A percentile compares a stretch with the other conserved stretches of the same genome.
phyloP scores from a whole-genome alignment of 1,139 yeast species.

The Geotrichum bryndzae region DNA sequence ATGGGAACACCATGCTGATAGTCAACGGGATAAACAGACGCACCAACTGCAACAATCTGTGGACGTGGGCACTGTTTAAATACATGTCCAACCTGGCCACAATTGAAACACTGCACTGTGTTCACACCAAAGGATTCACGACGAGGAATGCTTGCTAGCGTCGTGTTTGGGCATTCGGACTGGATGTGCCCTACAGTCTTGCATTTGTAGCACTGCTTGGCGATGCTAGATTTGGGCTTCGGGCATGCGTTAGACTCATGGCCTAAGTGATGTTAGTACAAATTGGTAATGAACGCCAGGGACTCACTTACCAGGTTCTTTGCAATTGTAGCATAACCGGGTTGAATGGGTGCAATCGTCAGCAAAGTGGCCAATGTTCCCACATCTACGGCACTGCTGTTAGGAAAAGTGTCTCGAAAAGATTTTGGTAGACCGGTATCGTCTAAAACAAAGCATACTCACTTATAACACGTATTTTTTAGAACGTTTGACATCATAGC shows the following conservation, averaged over 20 bases:
- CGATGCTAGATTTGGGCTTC: constrained; percentile 73
- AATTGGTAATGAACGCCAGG: not conserved
- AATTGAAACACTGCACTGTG: constrained; percentile 38
- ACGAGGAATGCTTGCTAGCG: not conserved
- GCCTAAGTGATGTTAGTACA: constrained; percentile 39
- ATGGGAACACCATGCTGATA: not conserved
- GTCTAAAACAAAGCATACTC: not conserved
- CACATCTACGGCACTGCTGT: constrained; percentile 50
- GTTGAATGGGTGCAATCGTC: constrained; percentile 77
- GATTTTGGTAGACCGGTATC: not conserved
- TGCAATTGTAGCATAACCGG: constrained; percentile 90
- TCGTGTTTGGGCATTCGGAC: constrained; percentile 49
- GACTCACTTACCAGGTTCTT: constrained; percentile 39
- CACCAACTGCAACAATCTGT: not conserved
- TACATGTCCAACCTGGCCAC: constrained; percentile 73
- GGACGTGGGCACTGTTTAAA: constrained; percentile 54
- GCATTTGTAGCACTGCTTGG: constrained; percentile 82
- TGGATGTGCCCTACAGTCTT: constrained; percentile 68
- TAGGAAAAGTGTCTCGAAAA: not conserved
- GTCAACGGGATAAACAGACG: not conserved
- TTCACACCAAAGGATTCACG: constrained; percentile 25
- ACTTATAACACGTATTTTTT: constrained; percentile 8
- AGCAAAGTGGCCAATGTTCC: constrained; percentile 87
- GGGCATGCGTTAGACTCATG: constrained; percentile 86
- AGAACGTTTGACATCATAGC: not conserved